Evolutionary conservation across 257 asterid genomes (phyloP), one percentile per base, ranked within the genome.

Genomic region (Capsicum rhomboideum): DNA sequence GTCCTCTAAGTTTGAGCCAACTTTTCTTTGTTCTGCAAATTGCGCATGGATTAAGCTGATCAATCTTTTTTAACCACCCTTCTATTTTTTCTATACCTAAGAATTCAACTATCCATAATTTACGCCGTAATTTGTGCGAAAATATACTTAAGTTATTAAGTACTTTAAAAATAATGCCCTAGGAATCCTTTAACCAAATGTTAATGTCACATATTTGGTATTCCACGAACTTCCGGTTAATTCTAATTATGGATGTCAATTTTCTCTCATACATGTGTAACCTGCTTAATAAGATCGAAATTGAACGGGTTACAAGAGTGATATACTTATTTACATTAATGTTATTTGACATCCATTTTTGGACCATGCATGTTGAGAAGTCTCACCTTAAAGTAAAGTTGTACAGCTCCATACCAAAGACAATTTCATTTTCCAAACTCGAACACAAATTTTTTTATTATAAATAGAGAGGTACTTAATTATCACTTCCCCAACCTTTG

Each of bases 91-190:
- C 2, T 44, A 21, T 44, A 29, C 79, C 83, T 77, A 71, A 83
- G 83, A 87, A 85, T 86, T 89, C 83, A 71, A 79, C 85, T 71
- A 20, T 89, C 93, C 96, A 59, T 69, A 84, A 85, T 79, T 91
- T 88, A 84, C 91, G 92, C 90, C 92, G 44, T 85, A 88, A 83
- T 37, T 88, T 87, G 82, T 80, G 90, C 87, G 85, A 42, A 82
- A 84, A 82, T 84, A 84, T 69, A 58, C 53, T 85, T 81, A 21
- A 75, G 34, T 40, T 85, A 50, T 28, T 82, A n/a, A n/a, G n/a
- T n/a, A 78, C 69, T 18, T 77, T 77, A 56, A 54, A 13, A 21
- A 59, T 64, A 79, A 67, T 13, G 21, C 7, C 58, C 55, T 72
- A 21, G 56, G 40, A 23, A 11, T 21, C 37, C 80, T 37, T 40